Conservation (phyloP, 225 moss, liverwort and hornwort genomes). For the Anthoceros angustus region DNA sequence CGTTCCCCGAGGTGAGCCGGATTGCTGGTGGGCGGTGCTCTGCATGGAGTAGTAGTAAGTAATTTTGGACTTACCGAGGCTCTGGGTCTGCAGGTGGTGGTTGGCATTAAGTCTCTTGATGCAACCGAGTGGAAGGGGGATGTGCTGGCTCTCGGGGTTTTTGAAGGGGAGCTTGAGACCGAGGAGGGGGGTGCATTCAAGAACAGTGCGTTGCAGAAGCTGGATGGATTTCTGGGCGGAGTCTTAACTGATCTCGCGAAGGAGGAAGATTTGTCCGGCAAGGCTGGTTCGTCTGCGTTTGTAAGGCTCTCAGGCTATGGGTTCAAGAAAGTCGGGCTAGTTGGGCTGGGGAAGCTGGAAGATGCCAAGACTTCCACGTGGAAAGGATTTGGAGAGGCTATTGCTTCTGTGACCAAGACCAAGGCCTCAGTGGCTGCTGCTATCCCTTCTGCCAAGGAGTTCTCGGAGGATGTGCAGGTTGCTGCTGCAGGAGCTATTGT, state of each 20-base stretch:
- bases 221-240: constrained; percentile 50
- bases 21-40: neutral
- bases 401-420: constrained; percentile 37
- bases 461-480: constrained; percentile 34
- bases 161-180: constrained; percentile 29
- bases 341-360: constrained; percentile 56
- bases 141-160: constrained; percentile 46
- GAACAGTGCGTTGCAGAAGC: constrained; percentile 18
- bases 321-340: constrained; percentile 71
- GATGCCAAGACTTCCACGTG: constrained; percentile 26
- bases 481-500: constrained; percentile 39
- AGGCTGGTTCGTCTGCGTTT: constrained; percentile 45
- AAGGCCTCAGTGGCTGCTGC: neutral
- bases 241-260: constrained; percentile 42
- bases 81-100: neutral
- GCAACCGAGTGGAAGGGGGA: constrained; percentile 65
- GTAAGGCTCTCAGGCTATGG: constrained; percentile 48
- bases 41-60: neutral
- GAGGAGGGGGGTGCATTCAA: constrained; percentile 26
- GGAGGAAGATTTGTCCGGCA: constrained; percentile 80
- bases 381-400: constrained; percentile 56
- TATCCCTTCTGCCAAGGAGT: constrained; percentile 25
- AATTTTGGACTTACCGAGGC: neutral
- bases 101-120: neutral
- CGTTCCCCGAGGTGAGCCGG: neutral